These are phyloP conservation scores for Cordyceps cicadae DNA, from an alignment of 2,329 filamentous ascomycete species.

Conservation along the genomic window DNA sequence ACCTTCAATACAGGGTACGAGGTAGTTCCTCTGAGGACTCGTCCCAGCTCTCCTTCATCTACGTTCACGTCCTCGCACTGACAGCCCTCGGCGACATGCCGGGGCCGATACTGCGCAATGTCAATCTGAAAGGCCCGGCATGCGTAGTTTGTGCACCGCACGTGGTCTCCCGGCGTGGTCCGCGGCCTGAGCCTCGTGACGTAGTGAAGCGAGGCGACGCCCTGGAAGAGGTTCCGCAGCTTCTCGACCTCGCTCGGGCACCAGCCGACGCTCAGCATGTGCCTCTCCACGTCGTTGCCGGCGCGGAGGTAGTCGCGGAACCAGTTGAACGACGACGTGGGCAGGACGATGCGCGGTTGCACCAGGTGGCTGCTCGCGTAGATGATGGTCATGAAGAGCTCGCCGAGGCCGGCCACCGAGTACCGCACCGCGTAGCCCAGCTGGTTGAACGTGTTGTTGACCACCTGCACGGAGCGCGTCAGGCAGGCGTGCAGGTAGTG, in stretches of 20 bases:
- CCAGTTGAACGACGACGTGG: conserved; percentile 16
- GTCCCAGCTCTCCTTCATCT: conserved; percentile 14
- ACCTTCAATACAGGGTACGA: conserved; percentile 17
- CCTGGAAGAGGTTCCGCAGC: conserved; percentile 18
- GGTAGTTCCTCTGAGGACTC: conserved; percentile 14
- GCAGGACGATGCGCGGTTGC: conserved; percentile 12
- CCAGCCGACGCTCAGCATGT: conserved; percentile 24
- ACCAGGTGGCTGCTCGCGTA: not conserved
- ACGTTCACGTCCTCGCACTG: conserved; percentile 17
- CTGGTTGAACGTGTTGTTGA: conserved; percentile 13
- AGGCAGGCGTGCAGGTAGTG: conserved; percentile 17
- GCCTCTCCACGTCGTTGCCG: conserved; percentile 16
- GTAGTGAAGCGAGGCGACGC: conserved; percentile 19
- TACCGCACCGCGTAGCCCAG: conserved; percentile 20
- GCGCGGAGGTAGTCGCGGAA: conserved; percentile 13
- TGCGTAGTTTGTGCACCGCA: conserved; percentile 17
- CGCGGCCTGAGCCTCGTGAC: conserved; percentile 16
- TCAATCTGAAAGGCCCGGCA: conserved; percentile 26
- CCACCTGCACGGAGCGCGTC: conserved; percentile 13
- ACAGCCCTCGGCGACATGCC: conserved; percentile 18
- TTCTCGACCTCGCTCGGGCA: conserved; percentile 25
- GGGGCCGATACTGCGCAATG: conserved; percentile 19
- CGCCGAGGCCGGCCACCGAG: conserved; percentile 22
- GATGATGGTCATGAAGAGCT: conserved; percentile 17
- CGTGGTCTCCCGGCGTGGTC: conserved; percentile 16